Percentiles rank a stretch among this genome's conserved stretches.
These are phyloP conservation scores for Proliferodiscus dingleyae DNA, from an alignment of 2,329 filamentous ascomycete genomes.

Conservation along the genomic window DNA sequence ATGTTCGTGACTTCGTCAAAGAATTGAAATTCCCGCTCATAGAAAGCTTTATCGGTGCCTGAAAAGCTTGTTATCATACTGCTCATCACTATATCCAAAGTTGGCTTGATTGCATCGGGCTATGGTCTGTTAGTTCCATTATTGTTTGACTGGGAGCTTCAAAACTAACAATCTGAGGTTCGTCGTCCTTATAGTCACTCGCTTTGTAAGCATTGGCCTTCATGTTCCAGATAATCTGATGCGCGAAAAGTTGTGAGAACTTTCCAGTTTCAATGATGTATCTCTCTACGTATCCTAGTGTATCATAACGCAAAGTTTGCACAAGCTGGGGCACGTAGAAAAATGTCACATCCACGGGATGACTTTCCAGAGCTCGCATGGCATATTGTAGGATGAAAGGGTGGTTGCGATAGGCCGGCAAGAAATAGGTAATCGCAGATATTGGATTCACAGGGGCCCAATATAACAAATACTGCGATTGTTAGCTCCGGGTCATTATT, in stretches of 20 bases:
- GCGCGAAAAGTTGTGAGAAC: slow-evolving; percentile 95
- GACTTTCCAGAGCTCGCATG: slow-evolving; percentile 88
- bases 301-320: slow-evolving; percentile 88
- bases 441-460: slow-evolving; percentile 92
- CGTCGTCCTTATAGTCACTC: slow-evolving; percentile 96
- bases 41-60: slow-evolving; percentile 73
- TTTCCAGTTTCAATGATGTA: slow-evolving; percentile 97
- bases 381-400: slow-evolving; percentile 95
- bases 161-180: slow-evolving; percentile 68
- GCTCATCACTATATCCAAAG: slow-evolving; percentile 82
- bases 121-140: slow-evolving; percentile 31
- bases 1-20: slow-evolving; percentile 95
- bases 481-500: slow-evolving; percentile 26
- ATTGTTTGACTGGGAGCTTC: neutral
- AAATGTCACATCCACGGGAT: slow-evolving; percentile 95
- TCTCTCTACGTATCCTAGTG: slow-evolving; percentile 86
- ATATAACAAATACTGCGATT: slow-evolving; percentile 72
- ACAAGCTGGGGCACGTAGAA: slow-evolving; percentile 99
- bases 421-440: slow-evolving; percentile 87
- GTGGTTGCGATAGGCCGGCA: slow-evolving; percentile 86
- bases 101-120: slow-evolving; percentile 90
- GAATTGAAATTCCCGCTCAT: slow-evolving; percentile 93
- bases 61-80: slow-evolving; percentile 82
- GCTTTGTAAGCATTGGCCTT: slow-evolving; percentile 98
- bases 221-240: slow-evolving; percentile 99